Evolutionary conservation across 768 basidiomycete species (phyloP).

Genomic region (Tephrocybe sp.): DNA sequence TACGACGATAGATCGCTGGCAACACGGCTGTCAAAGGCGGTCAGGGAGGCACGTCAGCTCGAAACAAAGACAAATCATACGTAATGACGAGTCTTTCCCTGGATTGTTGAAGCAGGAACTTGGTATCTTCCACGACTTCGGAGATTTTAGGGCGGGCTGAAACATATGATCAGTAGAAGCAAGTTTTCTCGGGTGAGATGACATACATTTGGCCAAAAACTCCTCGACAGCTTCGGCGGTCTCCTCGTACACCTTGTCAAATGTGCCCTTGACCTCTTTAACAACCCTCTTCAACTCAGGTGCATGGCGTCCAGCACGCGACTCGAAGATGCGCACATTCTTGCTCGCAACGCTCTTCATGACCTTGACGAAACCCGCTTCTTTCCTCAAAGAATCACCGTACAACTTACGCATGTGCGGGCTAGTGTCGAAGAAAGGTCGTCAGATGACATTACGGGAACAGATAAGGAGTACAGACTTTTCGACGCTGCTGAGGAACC

Average conservation of each 20-base stretch:
- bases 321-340: conserved; percentile 76
- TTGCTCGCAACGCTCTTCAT: conserved; percentile 89
- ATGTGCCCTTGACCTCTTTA: conserved; percentile 88
- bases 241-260: conserved; percentile 95
- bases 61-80: conserved; percentile 43
- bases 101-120: conserved; percentile 86
- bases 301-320: conserved; percentile 75
- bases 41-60: conserved; percentile 3
- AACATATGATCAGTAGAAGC: conserved; percentile 5
- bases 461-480: conserved; percentile 55
- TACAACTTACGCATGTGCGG: conserved; percentile 99
- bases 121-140: conserved; percentile 92
- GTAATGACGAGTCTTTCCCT: conserved; percentile 90
- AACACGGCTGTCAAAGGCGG: conserved; percentile 57
- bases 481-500: conserved; percentile 93
- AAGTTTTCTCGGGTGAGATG: conserved; percentile 1
- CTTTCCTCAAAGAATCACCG: conserved; percentile 89
- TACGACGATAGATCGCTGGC: conserved; percentile 78
- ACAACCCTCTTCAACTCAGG: conserved; percentile 80
- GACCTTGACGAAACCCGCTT: conserved; percentile 98
- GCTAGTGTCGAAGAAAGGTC: conserved; percentile 37
- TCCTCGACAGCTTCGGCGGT: conserved; percentile 93
- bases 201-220: conserved; percentile 86
- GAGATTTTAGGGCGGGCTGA: conserved; percentile 85
- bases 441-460: not conserved